Base-by-base conservation (phyloP, 2,329 filamentous ascomycete species). In the Aspergillus fijiensis region DNA sequence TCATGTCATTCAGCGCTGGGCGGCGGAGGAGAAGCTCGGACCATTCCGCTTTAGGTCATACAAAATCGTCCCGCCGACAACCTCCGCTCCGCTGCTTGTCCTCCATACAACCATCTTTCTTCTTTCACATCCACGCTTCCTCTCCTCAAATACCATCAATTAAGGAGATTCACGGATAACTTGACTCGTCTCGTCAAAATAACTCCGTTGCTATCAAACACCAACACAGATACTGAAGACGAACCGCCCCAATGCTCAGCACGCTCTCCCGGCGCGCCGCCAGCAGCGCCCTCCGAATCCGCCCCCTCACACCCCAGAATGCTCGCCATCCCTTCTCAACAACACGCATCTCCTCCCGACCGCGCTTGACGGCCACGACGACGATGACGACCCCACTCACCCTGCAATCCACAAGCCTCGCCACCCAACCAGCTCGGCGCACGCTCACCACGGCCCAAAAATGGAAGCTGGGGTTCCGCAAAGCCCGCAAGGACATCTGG, bases 401-500 rank as follows among this genome's bases (percentile, higher is more conserved):
- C 52, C 35, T n/a, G 14, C 33, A n/a, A 60, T 61, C 27, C 67
- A 62, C 60, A 27, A 56, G 55, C 49, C 50, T 50, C 53, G 19
- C 45, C 12, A 49, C 49, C 9, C 49, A 49, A 16, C 62, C 60
- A 58, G 54, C 27, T 56, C 72, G 74, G 27, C 60, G 68, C 55
- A 45, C 39, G n/a, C 57, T 73, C 51, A 65, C 65, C 55, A 72
- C 68, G 48, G 42, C 61, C 16, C 71, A 76, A 51, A 72, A 71
- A 55, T 63, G 76, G 35, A 67, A 67, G 25, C 68, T 70, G 60
- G 69, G 68, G 56, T 74, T 74, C 63, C 72, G 70, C 14, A 68
- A 75, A 64, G 74, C 76, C 16, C 73, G 68, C 5, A 73, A 72
- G 59, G 74, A 71, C 23, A 76, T 78, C 56, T 77, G 76, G 74